phyloP scores from a whole-genome alignment of 1,284 basidiomycete species.

The Xerocomus nothofagi region DNA sequence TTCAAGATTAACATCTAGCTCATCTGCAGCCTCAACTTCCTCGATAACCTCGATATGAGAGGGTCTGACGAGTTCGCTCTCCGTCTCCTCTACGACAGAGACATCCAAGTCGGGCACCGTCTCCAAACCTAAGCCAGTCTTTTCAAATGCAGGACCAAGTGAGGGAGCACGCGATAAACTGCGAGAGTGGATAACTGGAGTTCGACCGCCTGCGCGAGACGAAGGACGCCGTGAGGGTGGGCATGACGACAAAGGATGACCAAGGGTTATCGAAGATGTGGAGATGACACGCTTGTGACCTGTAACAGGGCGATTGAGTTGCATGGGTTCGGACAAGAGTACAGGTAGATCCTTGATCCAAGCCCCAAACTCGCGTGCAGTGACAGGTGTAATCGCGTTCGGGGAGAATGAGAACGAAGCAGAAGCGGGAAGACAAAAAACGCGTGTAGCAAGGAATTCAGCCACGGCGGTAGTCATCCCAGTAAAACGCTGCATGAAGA shows the following conservation, averaged over 20 bases:
- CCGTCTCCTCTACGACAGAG: conserved; percentile 22
- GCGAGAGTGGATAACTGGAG: conserved; percentile 52
- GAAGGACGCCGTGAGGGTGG: conserved; percentile 69
- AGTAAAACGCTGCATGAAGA: conserved; percentile 88
- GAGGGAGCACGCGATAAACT: conserved; percentile 60
- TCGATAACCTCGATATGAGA: conserved; percentile 28
- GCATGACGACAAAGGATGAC: conserved; percentile 61
- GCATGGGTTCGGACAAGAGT: conserved; percentile 46
- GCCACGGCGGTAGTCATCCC: conserved; percentile 91
- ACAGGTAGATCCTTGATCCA: conserved; percentile 85
- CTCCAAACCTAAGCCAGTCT: conserved; percentile 26
- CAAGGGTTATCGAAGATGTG: conserved; percentile 55
- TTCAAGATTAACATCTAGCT: conserved; percentile 36
- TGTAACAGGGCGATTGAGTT: conserved; percentile 27
- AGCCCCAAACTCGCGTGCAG: conserved; percentile 80
- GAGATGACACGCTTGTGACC: conserved; percentile 53
- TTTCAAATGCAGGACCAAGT: conserved; percentile 55
- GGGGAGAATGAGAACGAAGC: conserved; percentile 31
- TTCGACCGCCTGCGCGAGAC: conserved; percentile 55
- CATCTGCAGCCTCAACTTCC: conserved; percentile 40
- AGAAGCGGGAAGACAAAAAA: conserved; percentile 76
- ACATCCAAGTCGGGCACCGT: conserved; percentile 31
- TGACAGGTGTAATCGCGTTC: conserved; percentile 56
- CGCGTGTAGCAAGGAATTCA: conserved; percentile 79
- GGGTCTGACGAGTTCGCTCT: conserved; percentile 13